These are phyloP conservation scores for Triticum turgidum DNA, from an alignment of 176 grass and related monocot genomes.

Conservation along the genomic window DNA sequence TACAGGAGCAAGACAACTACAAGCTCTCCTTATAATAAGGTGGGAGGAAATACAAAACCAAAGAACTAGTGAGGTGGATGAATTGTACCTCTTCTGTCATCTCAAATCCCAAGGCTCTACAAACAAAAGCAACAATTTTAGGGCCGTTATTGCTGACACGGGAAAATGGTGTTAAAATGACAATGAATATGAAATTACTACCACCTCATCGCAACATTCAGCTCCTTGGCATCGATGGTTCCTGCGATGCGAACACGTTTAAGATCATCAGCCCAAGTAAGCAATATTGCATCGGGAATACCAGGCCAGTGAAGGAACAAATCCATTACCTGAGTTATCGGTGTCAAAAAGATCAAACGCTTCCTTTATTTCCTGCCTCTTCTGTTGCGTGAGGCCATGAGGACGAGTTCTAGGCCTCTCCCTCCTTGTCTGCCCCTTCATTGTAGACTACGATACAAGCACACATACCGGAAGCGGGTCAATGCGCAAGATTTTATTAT, in stretches of 20 bases:
- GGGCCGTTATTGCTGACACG: neutral
- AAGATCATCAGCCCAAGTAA: neutral
- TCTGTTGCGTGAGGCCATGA: slow-evolving; percentile 65
- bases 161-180: neutral
- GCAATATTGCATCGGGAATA: neutral
- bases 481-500: neutral
- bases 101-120: slow-evolving; percentile 96
- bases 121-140: slow-evolving; percentile 27
- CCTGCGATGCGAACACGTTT: slow-evolving; percentile 41
- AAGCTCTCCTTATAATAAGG: neutral
- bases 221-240: slow-evolving; percentile 84
- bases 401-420: slow-evolving; percentile 55
- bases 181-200: slow-evolving; percentile 24
- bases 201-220: slow-evolving; percentile 98
- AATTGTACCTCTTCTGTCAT: slow-evolving; percentile 77
- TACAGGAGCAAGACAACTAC: neutral
- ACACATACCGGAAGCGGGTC: neutral
- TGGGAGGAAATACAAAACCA: neutral
- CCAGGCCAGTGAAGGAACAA: neutral
- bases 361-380: slow-evolving; percentile 86
- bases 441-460: slow-evolving; percentile 50
- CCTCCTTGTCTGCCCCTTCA: slow-evolving; percentile 52
- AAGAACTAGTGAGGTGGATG: neutral
- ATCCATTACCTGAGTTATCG: slow-evolving; percentile 66
- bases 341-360: slow-evolving; percentile 94